These are phyloP conservation scores for Lepidium campestre DNA, from an alignment of 441 rosid species.

Conservation along the genomic window DNA sequence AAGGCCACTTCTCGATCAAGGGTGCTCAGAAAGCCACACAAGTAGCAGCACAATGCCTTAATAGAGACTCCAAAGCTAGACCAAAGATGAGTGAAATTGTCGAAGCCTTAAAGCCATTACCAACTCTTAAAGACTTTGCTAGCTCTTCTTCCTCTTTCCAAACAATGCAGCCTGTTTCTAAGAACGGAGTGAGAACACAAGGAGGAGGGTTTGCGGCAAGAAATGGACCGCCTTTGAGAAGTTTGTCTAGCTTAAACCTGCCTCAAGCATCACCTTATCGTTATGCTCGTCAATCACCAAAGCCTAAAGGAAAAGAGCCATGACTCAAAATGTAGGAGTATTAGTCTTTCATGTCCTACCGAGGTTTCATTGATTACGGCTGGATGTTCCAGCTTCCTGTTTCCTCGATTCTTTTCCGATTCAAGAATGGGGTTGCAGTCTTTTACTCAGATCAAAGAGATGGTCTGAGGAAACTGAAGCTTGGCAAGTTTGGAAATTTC, in stretches of 20 bases:
- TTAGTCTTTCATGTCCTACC: constrained; percentile 9
- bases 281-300: constrained; percentile 43
- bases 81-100: constrained; percentile 67
- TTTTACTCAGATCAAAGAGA: constrained; percentile 7
- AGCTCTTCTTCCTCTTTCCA: constrained; percentile 66
- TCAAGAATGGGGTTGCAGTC: not conserved
- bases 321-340: constrained; percentile 11
- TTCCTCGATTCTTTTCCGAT: constrained; percentile 6
- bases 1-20: constrained; percentile 61
- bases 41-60: constrained; percentile 59
- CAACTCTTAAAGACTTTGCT: constrained; percentile 63
- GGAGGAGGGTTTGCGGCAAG: constrained; percentile 55
- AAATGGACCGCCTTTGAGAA: constrained; percentile 52
- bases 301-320: constrained; percentile 46
- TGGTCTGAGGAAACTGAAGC: constrained; percentile 11
- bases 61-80: constrained; percentile 63
- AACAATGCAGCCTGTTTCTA: constrained; percentile 53
- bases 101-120: constrained; percentile 46
- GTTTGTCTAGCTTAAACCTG: constrained; percentile 46
- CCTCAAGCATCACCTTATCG: constrained; percentile 48
- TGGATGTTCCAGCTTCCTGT: constrained; percentile 9
- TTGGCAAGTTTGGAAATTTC: not conserved
- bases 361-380: not conserved
- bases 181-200: constrained; percentile 58
- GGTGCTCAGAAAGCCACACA: constrained; percentile 67